Conservation (phyloP, 495 filamentous ascomycete species). For the Aeminium ludgeri region DNA sequence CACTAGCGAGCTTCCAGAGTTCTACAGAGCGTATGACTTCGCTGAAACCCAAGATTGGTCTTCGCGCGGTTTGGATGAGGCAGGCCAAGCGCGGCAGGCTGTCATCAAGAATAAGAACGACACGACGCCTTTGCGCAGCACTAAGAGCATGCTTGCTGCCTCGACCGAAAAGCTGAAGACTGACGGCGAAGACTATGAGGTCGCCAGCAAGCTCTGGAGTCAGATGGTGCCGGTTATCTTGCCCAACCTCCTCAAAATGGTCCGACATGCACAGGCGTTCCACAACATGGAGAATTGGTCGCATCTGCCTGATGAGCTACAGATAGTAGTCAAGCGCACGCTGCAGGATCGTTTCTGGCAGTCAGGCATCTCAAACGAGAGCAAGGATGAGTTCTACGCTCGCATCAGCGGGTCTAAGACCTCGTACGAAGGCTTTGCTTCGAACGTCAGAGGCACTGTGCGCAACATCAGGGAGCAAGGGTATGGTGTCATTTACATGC, state of each 20-base stretch:
- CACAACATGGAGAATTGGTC: conserved; percentile 77
- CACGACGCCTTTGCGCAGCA: conserved; percentile 63
- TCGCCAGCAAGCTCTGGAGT: conserved; percentile 65
- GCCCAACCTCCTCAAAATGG: conserved; percentile 69
- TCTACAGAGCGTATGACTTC: conserved; percentile 53
- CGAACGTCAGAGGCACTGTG: conserved; percentile 73
- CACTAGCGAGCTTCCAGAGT: conserved; percentile 53
- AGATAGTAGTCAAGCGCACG: conserved; percentile 57
- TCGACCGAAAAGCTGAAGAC: conserved; percentile 78
- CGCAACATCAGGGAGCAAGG: conserved; percentile 79
- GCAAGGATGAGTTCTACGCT: conserved; percentile 90
- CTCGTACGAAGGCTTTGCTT: conserved; percentile 86
- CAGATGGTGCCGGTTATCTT: conserved; percentile 67
- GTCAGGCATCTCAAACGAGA: conserved; percentile 87
- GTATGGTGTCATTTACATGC: conserved; percentile 84
- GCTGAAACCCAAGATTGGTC: conserved; percentile 75
- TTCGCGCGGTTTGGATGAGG: conserved; percentile 50
- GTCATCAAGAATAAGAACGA: conserved; percentile 50
- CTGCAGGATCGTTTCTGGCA: conserved; percentile 98
- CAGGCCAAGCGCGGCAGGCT: conserved; percentile 61
- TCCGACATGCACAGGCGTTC: conserved; percentile 86
- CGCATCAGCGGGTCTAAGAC: conserved; percentile 71
- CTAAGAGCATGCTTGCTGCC: conserved; percentile 75
- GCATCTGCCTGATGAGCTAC: conserved; percentile 60
- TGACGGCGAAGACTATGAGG: conserved; percentile 44